Evolutionary conservation across 352 stramenopile genomes (phyloP).

Genomic region (Globisporangium radiosum): DNA sequence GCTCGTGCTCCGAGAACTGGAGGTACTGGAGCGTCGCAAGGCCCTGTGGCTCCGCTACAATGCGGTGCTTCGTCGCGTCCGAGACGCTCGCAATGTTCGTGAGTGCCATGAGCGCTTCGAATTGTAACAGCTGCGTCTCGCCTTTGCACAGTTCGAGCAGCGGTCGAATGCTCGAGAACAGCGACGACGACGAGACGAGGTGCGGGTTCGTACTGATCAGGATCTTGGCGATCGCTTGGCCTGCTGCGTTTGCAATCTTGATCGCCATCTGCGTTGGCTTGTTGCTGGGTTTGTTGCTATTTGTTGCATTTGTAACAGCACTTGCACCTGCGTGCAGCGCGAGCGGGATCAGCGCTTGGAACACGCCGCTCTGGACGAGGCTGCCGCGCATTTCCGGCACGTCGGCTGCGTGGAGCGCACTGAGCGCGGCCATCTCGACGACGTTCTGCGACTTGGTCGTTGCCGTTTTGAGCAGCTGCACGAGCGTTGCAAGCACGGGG

Average conservation of each 20-base stretch:
- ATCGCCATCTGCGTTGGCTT: constrained; percentile 47
- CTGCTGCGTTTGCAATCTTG: constrained; percentile 84
- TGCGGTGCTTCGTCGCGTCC: constrained; percentile 92
- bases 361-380: constrained; percentile 72
- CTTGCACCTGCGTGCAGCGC: constrained; percentile 18
- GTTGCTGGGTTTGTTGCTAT: constrained; percentile 30
- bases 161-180: constrained; percentile 74
- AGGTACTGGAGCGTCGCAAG: constrained; percentile 78
- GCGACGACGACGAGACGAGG: constrained; percentile 69
- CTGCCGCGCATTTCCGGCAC: constrained; percentile 58
- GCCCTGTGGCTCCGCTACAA: constrained; percentile 55
- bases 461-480: constrained; percentile 73
- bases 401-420: constrained; percentile 63
- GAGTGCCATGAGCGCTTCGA: constrained; percentile 94
- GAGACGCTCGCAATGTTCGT: constrained; percentile 95
- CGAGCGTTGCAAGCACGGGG: constrained; percentile 65
- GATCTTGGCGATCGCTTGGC: constrained; percentile 93
- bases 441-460: constrained; percentile 73
- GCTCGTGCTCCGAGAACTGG: constrained; percentile 97
- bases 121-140: constrained; percentile 87
- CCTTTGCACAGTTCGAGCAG: constrained; percentile 93
- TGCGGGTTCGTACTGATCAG: constrained; percentile 96
- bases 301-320: constrained; percentile 2
- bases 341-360: constrained; percentile 67
- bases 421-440: constrained; percentile 66